Evolutionary conservation across 306 rosid genomes (phyloP).

Genomic region (Quercus robur): DNA sequence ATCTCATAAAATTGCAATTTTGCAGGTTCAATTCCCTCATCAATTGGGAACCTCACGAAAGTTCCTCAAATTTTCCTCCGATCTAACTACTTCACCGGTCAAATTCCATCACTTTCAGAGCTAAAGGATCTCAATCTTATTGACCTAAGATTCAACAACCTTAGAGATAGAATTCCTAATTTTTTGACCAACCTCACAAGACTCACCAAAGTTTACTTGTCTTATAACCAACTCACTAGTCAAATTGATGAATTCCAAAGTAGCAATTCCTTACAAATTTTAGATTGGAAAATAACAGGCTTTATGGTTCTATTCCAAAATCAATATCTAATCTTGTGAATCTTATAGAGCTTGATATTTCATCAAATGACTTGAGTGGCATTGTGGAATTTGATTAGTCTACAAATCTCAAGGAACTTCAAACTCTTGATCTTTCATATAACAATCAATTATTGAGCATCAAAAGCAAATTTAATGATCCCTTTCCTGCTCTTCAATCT

Average conservation of each 20-base stretch:
- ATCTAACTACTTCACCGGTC: not conserved
- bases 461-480: not conserved
- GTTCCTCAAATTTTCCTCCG: not conserved
- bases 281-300: not conserved
- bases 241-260: not conserved
- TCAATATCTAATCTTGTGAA: constrained; percentile 13
- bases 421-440: not conserved
- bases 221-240: not conserved
- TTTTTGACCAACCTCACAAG: too few species aligned
- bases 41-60: constrained; percentile 19
- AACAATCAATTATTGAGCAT: not conserved
- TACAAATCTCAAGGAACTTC: not conserved
- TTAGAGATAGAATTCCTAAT: not conserved
- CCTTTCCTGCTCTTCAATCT: not conserved
- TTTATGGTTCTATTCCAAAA: constrained; percentile 1
- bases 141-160: not conserved
- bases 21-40: not conserved
- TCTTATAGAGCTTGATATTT: not conserved
- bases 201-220: too few species aligned
- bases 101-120: constrained; percentile 7
- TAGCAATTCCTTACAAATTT: not conserved
- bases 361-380: constrained; percentile 17
- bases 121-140: not conserved
- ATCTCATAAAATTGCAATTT: not conserved
- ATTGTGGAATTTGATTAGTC: not conserved